Evolutionary conservation across 176 grass and related monocot species (phyloP).

Genomic region (Saccharum officinarum): DNA sequence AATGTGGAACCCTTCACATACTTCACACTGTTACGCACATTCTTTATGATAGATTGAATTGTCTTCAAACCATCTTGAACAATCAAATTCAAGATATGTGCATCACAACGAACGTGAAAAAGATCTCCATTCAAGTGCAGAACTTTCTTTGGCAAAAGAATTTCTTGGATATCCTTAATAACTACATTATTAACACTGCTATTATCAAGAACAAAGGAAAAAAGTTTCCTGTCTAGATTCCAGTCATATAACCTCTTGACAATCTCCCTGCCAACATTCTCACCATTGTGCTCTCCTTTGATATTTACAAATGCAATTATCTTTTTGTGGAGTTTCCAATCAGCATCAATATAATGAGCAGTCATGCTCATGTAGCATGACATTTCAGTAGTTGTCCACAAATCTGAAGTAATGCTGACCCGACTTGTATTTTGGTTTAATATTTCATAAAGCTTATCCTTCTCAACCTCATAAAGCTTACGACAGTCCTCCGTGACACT

Average conservation of each 20-base stretch:
- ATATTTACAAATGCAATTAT: slow-evolving; percentile 24
- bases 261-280: not conserved
- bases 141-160: not conserved
- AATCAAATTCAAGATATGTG: not conserved
- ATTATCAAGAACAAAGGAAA: not conserved
- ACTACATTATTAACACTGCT: not conserved
- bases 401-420: slow-evolving; percentile 20
- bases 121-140: not conserved
- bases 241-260: not conserved
- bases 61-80: not conserved
- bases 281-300: not conserved
- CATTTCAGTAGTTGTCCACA: slow-evolving; percentile 1
- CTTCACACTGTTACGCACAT: not conserved
- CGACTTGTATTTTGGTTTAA: not conserved
- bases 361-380: slow-evolving; percentile 28
- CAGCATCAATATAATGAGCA: slow-evolving; percentile 28
- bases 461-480: slow-evolving; percentile 34
- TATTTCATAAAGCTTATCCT: not conserved
- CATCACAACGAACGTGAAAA: not conserved
- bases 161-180: not conserved
- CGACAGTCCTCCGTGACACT: slow-evolving; percentile 1
- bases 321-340: slow-evolving; percentile 38
- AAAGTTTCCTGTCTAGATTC: not conserved
- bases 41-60: not conserved
- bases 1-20: not conserved